These are phyloP conservation scores for Arachnomyces sp. DNA, from an alignment of 2,329 filamentous ascomycete species.

Conservation along the genomic window DNA sequence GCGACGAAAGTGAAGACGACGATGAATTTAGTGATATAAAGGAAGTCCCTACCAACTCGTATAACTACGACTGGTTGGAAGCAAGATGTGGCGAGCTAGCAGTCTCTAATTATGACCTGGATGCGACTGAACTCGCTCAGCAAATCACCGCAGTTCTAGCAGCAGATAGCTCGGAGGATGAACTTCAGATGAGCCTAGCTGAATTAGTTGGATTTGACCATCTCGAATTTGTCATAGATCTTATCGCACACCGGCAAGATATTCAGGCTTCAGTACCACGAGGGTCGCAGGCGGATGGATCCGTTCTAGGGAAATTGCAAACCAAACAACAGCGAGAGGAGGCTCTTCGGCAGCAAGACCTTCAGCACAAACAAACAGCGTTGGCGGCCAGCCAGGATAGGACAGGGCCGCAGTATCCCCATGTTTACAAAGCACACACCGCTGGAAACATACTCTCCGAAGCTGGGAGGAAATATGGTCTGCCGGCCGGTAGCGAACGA, in stretches of 20 bases:
- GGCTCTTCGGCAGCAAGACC: conserved; percentile 65
- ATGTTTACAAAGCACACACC: conserved; percentile 78
- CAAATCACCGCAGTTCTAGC: conserved; percentile 70
- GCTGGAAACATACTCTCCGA: conserved; percentile 79
- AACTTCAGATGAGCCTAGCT: conserved; percentile 81
- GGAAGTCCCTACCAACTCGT: conserved; percentile 40
- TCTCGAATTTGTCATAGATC: conserved; percentile 82
- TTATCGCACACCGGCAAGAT: conserved; percentile 69
- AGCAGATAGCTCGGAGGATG: conserved; percentile 66
- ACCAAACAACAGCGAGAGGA: conserved; percentile 72
- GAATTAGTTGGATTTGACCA: conserved; percentile 92
- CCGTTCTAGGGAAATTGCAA: conserved; percentile 53
- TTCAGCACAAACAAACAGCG: conserved; percentile 70
- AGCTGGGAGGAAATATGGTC: conserved; percentile 70
- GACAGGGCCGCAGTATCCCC: conserved; percentile 72
- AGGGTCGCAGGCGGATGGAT: conserved; percentile 34
- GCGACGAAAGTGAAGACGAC: conserved; percentile 54
- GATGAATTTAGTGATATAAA: conserved; percentile 60
- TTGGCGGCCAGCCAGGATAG: conserved; percentile 65
- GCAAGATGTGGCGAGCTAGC: conserved; percentile 62
- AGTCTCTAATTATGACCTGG: conserved; percentile 56
- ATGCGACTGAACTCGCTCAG: conserved; percentile 62
- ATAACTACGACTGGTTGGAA: conserved; percentile 63
- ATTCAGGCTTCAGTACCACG: conserved; percentile 39
- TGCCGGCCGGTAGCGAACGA: conserved; percentile 68